A percentile compares a stretch with the other conserved stretches of the same genome.
Conservation (phyloP, 306 rosid species). For the Dryas drummondii region DNA sequence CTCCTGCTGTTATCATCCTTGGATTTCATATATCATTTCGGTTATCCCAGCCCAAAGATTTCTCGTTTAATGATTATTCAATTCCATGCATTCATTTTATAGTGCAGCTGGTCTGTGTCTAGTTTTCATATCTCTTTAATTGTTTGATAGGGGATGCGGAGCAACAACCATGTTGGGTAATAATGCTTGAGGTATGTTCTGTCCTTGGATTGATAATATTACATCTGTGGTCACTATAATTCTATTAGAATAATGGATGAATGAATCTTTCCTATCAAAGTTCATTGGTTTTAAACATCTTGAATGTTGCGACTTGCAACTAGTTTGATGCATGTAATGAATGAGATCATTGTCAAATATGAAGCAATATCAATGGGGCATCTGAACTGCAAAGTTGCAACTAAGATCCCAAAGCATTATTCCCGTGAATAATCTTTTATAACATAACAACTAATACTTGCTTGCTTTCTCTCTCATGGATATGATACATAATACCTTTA, state of each 20-base stretch:
- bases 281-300: not conserved
- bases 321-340: not conserved
- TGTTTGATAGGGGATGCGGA: conserved; percentile 62
- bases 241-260: conserved; percentile 1
- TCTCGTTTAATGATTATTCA: not conserved
- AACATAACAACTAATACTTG: not conserved
- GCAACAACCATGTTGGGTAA: conserved; percentile 93
- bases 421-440: not conserved
- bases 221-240: conserved; percentile 5
- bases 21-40: not conserved
- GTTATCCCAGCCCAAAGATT: not conserved
- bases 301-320: not conserved
- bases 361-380: not conserved
- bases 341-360: not conserved
- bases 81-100: conserved; percentile 14
- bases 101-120: conserved; percentile 14
- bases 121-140: conserved; percentile 7
- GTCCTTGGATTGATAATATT: conserved; percentile 24
- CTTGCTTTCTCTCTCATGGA: not conserved
- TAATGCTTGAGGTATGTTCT: conserved; percentile 90
- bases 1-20: not conserved
- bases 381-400: not conserved
- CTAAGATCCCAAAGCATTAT: not conserved
- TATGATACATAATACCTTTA: not conserved
- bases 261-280: not conserved